Evolutionary conservation across 2,329 filamentous ascomycete species (phyloP), one percentile per base, ranked within the genome.

Genomic region (Microdochium bolleyi): DNA sequence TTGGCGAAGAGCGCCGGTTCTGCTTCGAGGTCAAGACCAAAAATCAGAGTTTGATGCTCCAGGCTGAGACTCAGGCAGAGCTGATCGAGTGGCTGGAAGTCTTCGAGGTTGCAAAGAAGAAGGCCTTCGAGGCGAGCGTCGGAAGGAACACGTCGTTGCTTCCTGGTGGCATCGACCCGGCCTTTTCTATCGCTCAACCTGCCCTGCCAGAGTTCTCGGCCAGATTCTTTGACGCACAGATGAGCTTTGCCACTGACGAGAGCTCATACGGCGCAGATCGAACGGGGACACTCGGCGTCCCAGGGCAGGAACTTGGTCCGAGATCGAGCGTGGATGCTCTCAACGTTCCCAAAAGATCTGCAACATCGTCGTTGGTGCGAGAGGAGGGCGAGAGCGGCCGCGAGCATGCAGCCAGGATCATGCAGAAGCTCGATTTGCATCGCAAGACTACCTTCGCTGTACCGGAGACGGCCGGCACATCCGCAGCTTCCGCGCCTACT

Each of bases 21-120:
- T 97, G 94, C 67, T 96, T 99, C 62, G 94, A 99, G 70, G 88
- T 99, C 63, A 99, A 97, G 75, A 99, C 94, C 2, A 99, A 96
- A 69, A 95, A 89, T 63, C 88, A 88, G 57, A 94, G 86, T 50
- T 84, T 96, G 57, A 74, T 96, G 54, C 76, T 99, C 2, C 94
- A 99, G 70, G 89, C 92, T 3, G 94, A 99, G 67, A 96, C 90
- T 0, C 94, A 99, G 66, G 76, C 75, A 50, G 89, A 97, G 65
- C 79, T 99, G n/a, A 91, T 88, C 54, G 89, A 95, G 62, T 99
- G 94, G 94, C 84, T 99, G 52, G 84, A 89, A 58, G 85, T 92
- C 0, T 96, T 99, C 61, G 92, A 99, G 60, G 83, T 92, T 16
- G 92, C 92, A 51, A 99, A 99, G 72, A 89, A 92, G 60, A 90